Conservation (phyloP, 352 stramenopile species). For the Phytophthora hibernalis region DNA sequence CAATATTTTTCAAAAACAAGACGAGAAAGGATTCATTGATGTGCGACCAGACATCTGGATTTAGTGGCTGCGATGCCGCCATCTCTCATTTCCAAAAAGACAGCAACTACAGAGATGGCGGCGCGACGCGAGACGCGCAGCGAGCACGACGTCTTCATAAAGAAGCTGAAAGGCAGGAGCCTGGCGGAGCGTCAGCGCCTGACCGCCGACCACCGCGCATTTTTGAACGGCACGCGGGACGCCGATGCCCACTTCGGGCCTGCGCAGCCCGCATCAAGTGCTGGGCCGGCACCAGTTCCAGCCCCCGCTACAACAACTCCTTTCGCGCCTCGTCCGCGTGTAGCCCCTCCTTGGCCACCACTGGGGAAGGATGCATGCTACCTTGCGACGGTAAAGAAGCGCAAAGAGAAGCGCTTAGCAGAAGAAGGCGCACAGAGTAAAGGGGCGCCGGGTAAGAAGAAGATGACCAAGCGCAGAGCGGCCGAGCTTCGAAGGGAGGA, state of each 20-base stretch:
- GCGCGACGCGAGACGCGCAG: not conserved
- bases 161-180: not conserved
- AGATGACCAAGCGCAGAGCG: not conserved
- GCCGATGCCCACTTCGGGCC: constrained; percentile 4
- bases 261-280: too few species aligned
- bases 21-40: not conserved
- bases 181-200: not conserved
- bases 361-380: not conserved
- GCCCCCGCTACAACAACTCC: too few species aligned
- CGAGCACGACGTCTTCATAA: not conserved
- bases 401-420: not conserved
- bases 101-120: not conserved
- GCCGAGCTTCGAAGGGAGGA: not conserved
- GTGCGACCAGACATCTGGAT: not conserved
- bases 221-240: not conserved
- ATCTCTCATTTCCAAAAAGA: not conserved
- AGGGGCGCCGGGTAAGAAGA: not conserved
- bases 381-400: not conserved
- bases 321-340: too few species aligned
- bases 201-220: not conserved
- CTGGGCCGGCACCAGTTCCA: too few species aligned
- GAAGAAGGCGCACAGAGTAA: not conserved
- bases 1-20: not conserved
- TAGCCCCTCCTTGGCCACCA: not conserved
- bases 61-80: not conserved